Percentiles rank a stretch among this genome's conserved stretches.
phyloP scores from a whole-genome alignment of 2,329 filamentous ascomycete species.

The Chrysoporthe cubensis region DNA sequence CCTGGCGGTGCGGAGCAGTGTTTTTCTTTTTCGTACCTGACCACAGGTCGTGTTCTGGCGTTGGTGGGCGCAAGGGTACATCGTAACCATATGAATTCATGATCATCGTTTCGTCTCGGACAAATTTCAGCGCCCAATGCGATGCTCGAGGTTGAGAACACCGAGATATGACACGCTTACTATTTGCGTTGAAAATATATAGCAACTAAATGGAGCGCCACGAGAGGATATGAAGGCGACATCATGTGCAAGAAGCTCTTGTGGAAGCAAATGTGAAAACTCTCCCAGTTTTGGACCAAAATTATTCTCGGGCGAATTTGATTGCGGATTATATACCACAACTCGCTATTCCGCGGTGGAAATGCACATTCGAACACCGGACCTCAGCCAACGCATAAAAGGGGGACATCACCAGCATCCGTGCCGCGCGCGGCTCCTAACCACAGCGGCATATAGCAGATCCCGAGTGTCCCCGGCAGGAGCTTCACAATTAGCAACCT shows the following conservation, averaged over 20 bases:
- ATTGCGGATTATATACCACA: neutral
- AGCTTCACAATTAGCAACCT: neutral
- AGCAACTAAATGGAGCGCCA: neutral
- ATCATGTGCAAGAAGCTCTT: neutral
- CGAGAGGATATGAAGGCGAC: neutral
- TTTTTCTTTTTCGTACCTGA: neutral
- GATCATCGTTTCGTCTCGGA: neutral
- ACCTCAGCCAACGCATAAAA: neutral
- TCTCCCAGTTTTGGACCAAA: no score
- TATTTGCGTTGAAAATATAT: neutral
- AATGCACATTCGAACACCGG: conserved; percentile 7
- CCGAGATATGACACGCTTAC: neutral
- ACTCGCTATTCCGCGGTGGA: neutral
- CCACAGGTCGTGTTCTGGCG: conserved; percentile 19
- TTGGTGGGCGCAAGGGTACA: conserved; percentile 21
- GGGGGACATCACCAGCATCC: conserved; percentile 7
- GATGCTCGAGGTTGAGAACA: neutral
- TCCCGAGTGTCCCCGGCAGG: neutral
- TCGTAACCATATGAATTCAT: conserved; percentile 14
- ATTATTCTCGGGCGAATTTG: neutral
- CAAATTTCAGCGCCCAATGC: neutral
- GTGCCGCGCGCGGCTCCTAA: conserved; percentile 19
- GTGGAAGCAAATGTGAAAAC: neutral
- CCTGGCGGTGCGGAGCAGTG: neutral
- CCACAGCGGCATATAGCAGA: conserved; percentile 12